phyloP scores from a whole-genome alignment of 176 grass and related monocot species.

The Oryza nivara region DNA sequence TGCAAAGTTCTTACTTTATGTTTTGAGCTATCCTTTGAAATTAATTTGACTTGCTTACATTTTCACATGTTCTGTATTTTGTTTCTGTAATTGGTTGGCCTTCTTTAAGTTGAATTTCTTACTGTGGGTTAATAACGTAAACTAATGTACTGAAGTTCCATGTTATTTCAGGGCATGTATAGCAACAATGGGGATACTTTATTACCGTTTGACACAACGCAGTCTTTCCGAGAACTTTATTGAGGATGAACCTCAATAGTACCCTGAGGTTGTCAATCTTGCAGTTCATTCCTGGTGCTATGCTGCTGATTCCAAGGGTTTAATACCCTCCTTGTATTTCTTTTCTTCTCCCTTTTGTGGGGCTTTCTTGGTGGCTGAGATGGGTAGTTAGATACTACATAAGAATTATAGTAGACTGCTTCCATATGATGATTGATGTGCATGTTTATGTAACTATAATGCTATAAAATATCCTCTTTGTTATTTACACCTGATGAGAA shows the following conservation, averaged over 20 bases:
- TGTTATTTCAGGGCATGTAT: constrained; percentile 84
- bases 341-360: constrained; percentile 23
- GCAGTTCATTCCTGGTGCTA: constrained; percentile 30
- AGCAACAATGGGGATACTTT: constrained; percentile 93
- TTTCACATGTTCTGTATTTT: constrained; percentile 2
- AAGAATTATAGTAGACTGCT: constrained; percentile 49
- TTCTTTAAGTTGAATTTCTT: neutral
- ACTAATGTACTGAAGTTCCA: constrained; percentile 29
- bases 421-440: constrained; percentile 39
- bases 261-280: constrained; percentile 8
- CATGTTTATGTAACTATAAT: constrained; percentile 45
- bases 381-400: constrained; percentile 45
- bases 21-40: neutral
- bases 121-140: constrained; percentile 13
- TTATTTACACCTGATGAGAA: constrained; percentile 38
- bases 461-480: constrained; percentile 22
- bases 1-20: neutral
- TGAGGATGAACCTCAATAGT: constrained; percentile 81
- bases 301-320: constrained; percentile 41
- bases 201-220: constrained; percentile 86
- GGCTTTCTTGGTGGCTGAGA: constrained; percentile 30
- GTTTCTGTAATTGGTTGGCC: neutral
- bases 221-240: constrained; percentile 67
- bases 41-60: constrained; percentile 21
- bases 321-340: constrained; percentile 32